Percentiles rank a stretch among this genome's conserved stretches.
Conservation (phyloP, 2,329 filamentous ascomycete genomes). For the Aspergillus piperis region DNA sequence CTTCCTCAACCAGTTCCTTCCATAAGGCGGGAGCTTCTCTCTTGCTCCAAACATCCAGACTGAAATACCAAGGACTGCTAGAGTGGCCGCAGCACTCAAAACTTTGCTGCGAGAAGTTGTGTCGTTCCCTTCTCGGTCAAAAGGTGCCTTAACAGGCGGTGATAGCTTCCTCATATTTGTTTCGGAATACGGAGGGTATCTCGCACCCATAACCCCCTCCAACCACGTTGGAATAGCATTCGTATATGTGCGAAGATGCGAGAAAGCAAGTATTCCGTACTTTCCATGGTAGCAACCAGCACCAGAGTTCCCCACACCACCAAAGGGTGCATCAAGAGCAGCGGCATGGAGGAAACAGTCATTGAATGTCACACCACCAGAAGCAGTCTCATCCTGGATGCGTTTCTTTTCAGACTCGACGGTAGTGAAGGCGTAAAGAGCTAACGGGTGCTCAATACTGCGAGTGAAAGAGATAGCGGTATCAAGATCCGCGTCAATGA, state of each 20-base stretch:
- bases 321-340: constrained; percentile 13
- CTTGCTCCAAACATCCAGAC: not conserved
- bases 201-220: not conserved
- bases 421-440: constrained; percentile 46
- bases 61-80: not conserved
- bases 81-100: not conserved
- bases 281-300: constrained; percentile 14
- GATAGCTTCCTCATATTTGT: not conserved
- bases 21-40: not conserved
- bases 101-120: not conserved
- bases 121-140: constrained; percentile 3
- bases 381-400: constrained; percentile 2
- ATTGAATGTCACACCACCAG: constrained; percentile 16
- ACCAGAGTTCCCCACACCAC: constrained; percentile 15
- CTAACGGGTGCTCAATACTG: constrained; percentile 39
- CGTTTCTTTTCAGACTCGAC: constrained; percentile 37
- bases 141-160: not conserved
- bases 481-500: constrained; percentile 35
- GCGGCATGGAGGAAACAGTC: constrained; percentile 12
- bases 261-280: constrained; percentile 10
- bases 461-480: constrained; percentile 31
- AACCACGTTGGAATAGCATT: not conserved
- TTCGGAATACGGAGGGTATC: not conserved
- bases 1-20: not conserved
- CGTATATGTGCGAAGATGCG: not conserved